Evolutionary conservation across 352 stramenopile genomes (phyloP).

Genomic region (Phytophthora pini): DNA sequence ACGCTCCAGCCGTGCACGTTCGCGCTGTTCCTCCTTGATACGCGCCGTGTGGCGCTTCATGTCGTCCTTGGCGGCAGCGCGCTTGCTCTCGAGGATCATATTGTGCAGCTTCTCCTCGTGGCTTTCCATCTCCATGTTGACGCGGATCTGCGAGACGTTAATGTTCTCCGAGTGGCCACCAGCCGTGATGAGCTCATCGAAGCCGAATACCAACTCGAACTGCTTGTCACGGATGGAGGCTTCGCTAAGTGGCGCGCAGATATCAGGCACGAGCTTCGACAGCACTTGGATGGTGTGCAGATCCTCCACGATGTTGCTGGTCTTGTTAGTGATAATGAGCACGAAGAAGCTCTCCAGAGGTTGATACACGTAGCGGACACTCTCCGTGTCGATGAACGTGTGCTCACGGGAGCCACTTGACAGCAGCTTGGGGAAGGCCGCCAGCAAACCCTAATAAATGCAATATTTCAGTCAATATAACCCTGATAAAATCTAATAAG

Average conservation of each 20-base stretch:
- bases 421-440: constrained; percentile 98
- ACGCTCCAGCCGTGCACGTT: constrained; percentile 79
- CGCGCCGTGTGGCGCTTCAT: constrained; percentile 89
- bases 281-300: constrained; percentile 98
- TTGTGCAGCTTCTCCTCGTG: constrained; percentile 99
- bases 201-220: constrained; percentile 99
- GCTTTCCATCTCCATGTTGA: constrained; percentile 99
- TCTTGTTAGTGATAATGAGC: constrained; percentile 99
- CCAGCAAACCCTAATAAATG: constrained; percentile 90
- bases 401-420: constrained; percentile 95
- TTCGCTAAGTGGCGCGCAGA: constrained; percentile 94
- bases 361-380: constrained; percentile 99
- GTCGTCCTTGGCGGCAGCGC: constrained; percentile 87
- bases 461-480: neutral
- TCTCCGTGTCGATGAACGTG: constrained; percentile 99
- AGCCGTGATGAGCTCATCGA: constrained; percentile 98
- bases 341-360: constrained; percentile 98
- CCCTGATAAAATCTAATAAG: neutral
- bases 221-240: constrained; percentile 95
- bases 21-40: constrained; percentile 90
- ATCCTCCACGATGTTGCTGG: constrained; percentile 99
- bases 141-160: constrained; percentile 93
- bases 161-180: constrained; percentile 98
- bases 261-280: constrained; percentile 97
- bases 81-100: constrained; percentile 98